These are phyloP conservation scores for Podaxis carcinomalis DNA, from an alignment of 768 basidiomycete genomes.

Conservation along the genomic window DNA sequence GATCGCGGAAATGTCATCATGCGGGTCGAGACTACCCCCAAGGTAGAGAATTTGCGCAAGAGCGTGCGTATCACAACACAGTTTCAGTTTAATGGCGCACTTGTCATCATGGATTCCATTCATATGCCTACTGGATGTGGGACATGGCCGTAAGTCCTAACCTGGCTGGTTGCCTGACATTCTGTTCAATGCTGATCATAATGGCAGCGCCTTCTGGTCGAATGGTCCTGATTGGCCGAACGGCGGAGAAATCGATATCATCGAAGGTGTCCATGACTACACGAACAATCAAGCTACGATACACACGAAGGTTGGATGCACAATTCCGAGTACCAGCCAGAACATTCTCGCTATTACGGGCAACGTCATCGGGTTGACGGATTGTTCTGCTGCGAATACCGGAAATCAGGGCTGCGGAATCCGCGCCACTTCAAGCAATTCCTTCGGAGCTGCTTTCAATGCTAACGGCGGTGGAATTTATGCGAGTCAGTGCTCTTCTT, in stretches of 20 bases:
- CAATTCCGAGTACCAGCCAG: conserved; percentile 44
- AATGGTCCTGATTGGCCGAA: conserved; percentile 61
- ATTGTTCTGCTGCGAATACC: conserved; percentile 69
- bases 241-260: conserved; percentile 77
- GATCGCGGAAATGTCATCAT: conserved; percentile 74
- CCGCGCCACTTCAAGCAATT: conserved; percentile 51
- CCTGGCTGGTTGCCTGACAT: neutral
- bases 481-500: conserved; percentile 59
- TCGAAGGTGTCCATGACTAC: conserved; percentile 81
- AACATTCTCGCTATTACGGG: conserved; percentile 54
- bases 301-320: conserved; percentile 73
- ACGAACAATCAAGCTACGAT: conserved; percentile 80
- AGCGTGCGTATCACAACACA: conserved; percentile 76
- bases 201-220: conserved; percentile 42
- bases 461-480: conserved; percentile 83
- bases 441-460: conserved; percentile 88
- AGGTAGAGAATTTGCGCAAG: conserved; percentile 61
- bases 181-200: neutral
- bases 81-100: conserved; percentile 53
- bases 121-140: conserved; percentile 93
- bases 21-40: conserved; percentile 81
- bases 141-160: conserved; percentile 63
- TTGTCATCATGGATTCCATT: conserved; percentile 78
- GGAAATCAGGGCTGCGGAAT: conserved; percentile 82
- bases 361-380: conserved; percentile 59